Conservation (phyloP, 78 protist genomes). For the Guillardia theta region DNA sequence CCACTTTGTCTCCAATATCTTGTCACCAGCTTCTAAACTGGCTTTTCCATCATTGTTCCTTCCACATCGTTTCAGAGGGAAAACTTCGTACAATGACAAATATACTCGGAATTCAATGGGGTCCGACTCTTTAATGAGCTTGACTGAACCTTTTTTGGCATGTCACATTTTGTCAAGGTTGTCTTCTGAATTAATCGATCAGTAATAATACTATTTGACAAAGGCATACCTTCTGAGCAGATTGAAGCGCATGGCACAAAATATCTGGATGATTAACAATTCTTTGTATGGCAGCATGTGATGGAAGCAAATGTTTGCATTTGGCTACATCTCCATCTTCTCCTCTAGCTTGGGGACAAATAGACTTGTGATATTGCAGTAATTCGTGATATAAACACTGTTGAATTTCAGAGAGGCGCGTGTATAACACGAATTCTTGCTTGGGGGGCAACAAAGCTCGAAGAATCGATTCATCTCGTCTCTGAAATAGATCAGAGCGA, state of each 20-base stretch:
- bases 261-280: neutral
- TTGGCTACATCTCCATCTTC: neutral
- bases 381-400: neutral
- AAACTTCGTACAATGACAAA: no score
- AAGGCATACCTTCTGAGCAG: no score
- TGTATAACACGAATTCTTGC: neutral
- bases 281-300: neutral
- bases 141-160: no score
- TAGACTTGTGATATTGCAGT: neutral
- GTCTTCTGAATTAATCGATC: no score
- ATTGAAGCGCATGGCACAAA: neutral
- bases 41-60: no score
- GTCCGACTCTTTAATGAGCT: no score
- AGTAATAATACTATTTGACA: no score
- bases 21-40: no score
- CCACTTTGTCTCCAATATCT: no score
- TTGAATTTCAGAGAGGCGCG: neutral
- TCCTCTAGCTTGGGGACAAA: neutral
- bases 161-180: no score
- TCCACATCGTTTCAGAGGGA: no score
- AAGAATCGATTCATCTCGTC: neutral
- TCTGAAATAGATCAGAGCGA: neutral
- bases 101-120: no score
- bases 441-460: constrained; percentile 16
- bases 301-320: neutral